Conservation (phyloP, 441 rosid genomes). For the Arabidopsis hybrid region DNA sequence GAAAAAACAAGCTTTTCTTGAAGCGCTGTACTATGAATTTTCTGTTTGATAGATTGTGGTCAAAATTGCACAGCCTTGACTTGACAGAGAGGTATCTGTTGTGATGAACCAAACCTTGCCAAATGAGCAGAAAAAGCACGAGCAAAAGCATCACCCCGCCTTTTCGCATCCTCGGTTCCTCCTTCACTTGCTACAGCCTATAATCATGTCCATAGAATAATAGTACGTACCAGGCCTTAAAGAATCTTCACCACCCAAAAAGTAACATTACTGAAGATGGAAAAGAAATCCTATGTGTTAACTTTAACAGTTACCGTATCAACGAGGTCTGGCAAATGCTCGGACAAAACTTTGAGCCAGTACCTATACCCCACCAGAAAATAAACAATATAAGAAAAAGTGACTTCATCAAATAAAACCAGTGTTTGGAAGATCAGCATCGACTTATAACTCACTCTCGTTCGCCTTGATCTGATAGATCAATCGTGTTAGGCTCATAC, state of each 20-base stretch:
- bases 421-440: constrained; percentile 11
- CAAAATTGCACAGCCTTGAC: constrained; percentile 9
- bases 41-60: constrained; percentile 2
- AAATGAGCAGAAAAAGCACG: constrained; percentile 99
- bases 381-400: constrained; percentile 27
- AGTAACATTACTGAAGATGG: constrained; percentile 1
- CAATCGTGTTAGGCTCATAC: constrained; percentile 99
- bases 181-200: constrained; percentile 99
- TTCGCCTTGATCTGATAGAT: constrained; percentile 82
- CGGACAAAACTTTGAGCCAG: constrained; percentile 96
- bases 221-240: not conserved
- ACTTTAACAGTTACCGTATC: constrained; percentile 68
- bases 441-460: constrained; percentile 76
- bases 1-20: not conserved
- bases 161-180: constrained; percentile 95
- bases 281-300: not conserved
- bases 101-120: constrained; percentile 68
- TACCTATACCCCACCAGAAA: constrained; percentile 57
- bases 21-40: constrained; percentile 5
- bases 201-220: constrained; percentile 39
- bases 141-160: constrained; percentile 99
- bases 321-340: constrained; percentile 91
- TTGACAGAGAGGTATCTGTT: constrained; percentile 11
- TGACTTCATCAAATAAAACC: constrained; percentile 7
- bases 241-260: constrained; percentile 11